phyloP scores from a whole-genome alignment of 106 monocot genomes.

The Dendrobium huoshanense region DNA sequence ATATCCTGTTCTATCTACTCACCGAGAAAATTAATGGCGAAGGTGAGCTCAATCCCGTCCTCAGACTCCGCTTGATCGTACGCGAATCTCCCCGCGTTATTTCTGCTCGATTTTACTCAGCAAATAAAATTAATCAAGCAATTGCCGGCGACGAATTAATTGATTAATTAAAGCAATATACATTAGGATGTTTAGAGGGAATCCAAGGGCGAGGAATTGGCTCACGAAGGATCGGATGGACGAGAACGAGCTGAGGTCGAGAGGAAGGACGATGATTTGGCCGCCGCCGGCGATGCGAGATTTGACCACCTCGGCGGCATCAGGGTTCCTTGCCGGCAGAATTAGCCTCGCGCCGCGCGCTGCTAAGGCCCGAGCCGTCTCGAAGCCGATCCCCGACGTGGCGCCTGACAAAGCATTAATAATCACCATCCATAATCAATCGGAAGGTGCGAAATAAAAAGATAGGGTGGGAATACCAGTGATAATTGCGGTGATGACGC shows the following conservation, averaged over 20 bases:
- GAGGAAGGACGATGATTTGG: constrained; percentile 14
- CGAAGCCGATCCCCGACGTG: constrained; percentile 62
- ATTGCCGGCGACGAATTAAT: background rate
- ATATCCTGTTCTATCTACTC: background rate
- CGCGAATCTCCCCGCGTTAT: constrained; percentile 52
- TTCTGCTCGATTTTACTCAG: constrained; percentile 26
- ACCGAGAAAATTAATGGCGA: constrained; percentile 62
- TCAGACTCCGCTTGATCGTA: constrained; percentile 21
- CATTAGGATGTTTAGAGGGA: constrained; percentile 67
- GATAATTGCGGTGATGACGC: constrained; percentile 52
- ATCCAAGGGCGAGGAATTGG: constrained; percentile 33
- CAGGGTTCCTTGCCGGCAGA: constrained; percentile 38
- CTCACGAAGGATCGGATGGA: constrained; percentile 41
- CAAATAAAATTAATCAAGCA: background rate
- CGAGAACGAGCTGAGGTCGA: constrained; percentile 47
- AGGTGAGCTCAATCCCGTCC: constrained; percentile 54
- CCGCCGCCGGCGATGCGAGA: constrained; percentile 21
- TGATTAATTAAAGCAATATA: background rate
- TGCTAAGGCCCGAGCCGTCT: constrained; percentile 49
- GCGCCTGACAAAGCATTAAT: constrained; percentile 25
- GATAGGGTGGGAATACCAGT: constrained; percentile 32
- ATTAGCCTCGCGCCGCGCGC: constrained; percentile 36
- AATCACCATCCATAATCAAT: background rate
- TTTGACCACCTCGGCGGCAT: constrained; percentile 32
- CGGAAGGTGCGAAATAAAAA: background rate